Evolutionary conservation across 148 eudicot species (phyloP), one percentile per base, ranked within the genome.

Genomic region (Cornus florida): DNA sequence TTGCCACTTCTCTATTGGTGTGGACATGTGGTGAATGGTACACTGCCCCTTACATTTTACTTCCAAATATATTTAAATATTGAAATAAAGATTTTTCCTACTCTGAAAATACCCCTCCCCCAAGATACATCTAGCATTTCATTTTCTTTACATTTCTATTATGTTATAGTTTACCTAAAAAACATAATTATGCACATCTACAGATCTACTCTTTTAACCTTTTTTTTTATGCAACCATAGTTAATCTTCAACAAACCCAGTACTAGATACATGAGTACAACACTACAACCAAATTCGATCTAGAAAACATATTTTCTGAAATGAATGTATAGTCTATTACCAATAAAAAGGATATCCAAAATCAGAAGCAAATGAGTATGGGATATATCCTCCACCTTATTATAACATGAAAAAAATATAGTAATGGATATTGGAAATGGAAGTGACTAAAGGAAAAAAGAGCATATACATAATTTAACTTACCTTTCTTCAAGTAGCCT

Each of bases 401-500:
- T 66, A 20, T 35, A 20, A 31, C 11, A 53, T 16, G 10, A 43
- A 43, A 43, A 6, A 9, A 6, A 43, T 66, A 43, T 66, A 35
- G 23, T 23, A 9, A 74, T 46, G 23, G 38, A 74, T 19, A 14
- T 24, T 17, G 10, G n/a, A 75, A 62, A n/a, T 35, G 22, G 69
- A 62, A 6, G 38, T 43, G 48, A 43, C 7, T 6, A 43, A 43
- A 23, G 13, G 77, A 13, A 12, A 53, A 24, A 35, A 19, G 14
- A 57, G 64, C 24, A n/a, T 62, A 7, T 9, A 7, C 24, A 57
- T 50, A 59, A 4, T 72, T 62, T 33, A 74, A 89, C 98, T 93
- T 80, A 96, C 99, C 88, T 89, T 90, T 96, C 99, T 86, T 96
- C 99, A 81, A 91, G 97, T 35, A 96, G 87, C 88, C 84, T 91